These are phyloP conservation scores for Chrysosporium keratinophilum DNA, from an alignment of 2,329 filamentous ascomycete genomes.

Conservation along the genomic window DNA sequence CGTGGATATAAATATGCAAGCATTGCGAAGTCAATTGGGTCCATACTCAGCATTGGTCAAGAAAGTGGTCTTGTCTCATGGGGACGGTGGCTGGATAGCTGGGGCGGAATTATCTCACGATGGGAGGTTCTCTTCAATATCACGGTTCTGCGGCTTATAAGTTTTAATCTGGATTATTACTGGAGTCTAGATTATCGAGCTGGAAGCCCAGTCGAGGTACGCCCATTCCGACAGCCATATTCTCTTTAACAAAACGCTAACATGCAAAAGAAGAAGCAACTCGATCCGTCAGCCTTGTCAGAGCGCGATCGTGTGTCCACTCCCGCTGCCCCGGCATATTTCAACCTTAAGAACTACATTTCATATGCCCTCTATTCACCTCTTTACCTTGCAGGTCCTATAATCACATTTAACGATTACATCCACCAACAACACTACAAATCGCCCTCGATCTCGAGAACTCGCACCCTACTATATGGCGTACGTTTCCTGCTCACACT, in stretches of 20 bases:
- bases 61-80: slow-evolving; percentile 45
- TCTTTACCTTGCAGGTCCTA: slow-evolving; percentile 83
- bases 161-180: slow-evolving; percentile 94
- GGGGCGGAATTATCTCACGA: slow-evolving; percentile 70
- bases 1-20: slow-evolving; percentile 63
- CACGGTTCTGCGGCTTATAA: slow-evolving; percentile 81
- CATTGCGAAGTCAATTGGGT: slow-evolving; percentile 47
- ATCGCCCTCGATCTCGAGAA: slow-evolving; percentile 56
- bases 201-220: slow-evolving; percentile 69
- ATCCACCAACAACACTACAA: slow-evolving; percentile 72
- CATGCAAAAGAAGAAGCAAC: slow-evolving; percentile 87
- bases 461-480: slow-evolving; percentile 68
- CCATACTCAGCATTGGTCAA: slow-evolving; percentile 31
- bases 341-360: slow-evolving; percentile 71
- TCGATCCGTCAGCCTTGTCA: slow-evolving; percentile 75
- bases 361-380: slow-evolving; percentile 87
- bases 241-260: slow-evolving; percentile 20
- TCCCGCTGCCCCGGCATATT: slow-evolving; percentile 62
- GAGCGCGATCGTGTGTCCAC: slow-evolving; percentile 76
- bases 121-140: slow-evolving; percentile 99
- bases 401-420: slow-evolving; percentile 97
- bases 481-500: slow-evolving; percentile 71
- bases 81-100: slow-evolving; percentile 64
- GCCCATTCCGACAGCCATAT: slow-evolving; percentile 19
- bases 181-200: slow-evolving; percentile 65